Conservation (phyloP, 176 grass and related monocot species). For the Raddia guianensis region DNA sequence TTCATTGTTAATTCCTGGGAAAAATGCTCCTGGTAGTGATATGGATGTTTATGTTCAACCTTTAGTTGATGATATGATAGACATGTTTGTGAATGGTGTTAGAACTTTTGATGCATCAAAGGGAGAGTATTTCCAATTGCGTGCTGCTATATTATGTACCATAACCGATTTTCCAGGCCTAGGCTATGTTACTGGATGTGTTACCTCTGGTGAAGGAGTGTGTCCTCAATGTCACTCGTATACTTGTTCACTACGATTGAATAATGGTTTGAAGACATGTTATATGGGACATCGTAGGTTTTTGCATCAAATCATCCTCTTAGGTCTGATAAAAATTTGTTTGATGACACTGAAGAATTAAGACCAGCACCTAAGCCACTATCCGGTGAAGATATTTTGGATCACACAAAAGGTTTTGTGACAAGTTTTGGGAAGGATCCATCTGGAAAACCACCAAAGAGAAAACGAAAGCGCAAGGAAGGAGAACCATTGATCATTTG, state of each 20-base stretch:
- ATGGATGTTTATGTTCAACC: no score
- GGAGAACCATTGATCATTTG: not conserved
- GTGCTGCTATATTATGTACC: no score
- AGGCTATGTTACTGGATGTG: not conserved
- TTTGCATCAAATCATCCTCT: not conserved
- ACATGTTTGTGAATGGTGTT: no score
- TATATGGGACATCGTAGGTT: no score
- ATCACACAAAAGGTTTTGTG: not conserved
- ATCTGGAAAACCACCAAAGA: not conserved
- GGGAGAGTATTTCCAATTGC: no score
- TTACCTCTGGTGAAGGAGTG: not conserved
- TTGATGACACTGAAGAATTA: not conserved
- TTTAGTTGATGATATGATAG: no score
- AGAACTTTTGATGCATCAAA: no score
- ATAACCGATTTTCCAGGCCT: no score
- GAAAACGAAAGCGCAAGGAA: no score
- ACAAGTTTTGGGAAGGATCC: not conserved
- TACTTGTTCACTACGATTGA: not conserved
- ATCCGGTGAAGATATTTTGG: not conserved
- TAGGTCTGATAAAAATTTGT: not conserved
- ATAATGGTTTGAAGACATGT: no score
- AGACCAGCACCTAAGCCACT: not conserved
- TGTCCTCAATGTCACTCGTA: not conserved
- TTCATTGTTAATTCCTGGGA: no score
- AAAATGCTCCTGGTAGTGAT: no score